Conservation (phyloP, 2,329 filamentous ascomycete genomes). For the Exophiala sp. region DNA sequence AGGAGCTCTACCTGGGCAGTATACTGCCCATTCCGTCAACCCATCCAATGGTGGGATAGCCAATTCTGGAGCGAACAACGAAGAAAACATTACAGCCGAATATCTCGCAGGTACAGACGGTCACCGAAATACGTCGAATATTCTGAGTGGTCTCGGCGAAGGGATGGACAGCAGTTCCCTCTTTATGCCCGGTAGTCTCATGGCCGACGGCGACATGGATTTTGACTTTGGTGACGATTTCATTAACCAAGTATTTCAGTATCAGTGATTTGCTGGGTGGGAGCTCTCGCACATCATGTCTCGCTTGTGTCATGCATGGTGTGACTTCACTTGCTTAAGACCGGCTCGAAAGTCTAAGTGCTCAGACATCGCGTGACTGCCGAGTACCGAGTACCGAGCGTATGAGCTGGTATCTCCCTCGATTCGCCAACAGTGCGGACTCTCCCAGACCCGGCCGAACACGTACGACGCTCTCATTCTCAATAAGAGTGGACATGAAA, state of each 20-base stretch:
- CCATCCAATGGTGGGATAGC: slow-evolving; percentile 1
- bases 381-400: background rate
- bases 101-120: slow-evolving; percentile 9
- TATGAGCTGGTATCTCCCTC: background rate
- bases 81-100: slow-evolving; percentile 9
- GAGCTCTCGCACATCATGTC: slow-evolving; percentile 4
- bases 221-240: slow-evolving; percentile 12
- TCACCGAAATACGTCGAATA: slow-evolving; percentile 6
- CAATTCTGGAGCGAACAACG: slow-evolving; percentile 7
- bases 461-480: background rate
- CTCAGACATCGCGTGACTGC: background rate
- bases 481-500: background rate
- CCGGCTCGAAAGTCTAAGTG: background rate
- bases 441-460: background rate
- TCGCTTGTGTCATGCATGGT: background rate
- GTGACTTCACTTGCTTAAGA: background rate
- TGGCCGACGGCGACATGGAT: slow-evolving; percentile 3
- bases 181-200: background rate
- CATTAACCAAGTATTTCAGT: slow-evolving; percentile 10
- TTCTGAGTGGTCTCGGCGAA: slow-evolving; percentile 6
- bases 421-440: background rate
- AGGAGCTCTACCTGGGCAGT: slow-evolving; percentile 8
- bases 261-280: slow-evolving; percentile 7
- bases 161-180: slow-evolving; percentile 9
- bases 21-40: slow-evolving; percentile 7